Evolutionary conservation across 2,329 filamentous ascomycete genomes (phyloP), one percentile per base, ranked within the genome.

Genomic region (Myriosclerotinia curreyana): DNA sequence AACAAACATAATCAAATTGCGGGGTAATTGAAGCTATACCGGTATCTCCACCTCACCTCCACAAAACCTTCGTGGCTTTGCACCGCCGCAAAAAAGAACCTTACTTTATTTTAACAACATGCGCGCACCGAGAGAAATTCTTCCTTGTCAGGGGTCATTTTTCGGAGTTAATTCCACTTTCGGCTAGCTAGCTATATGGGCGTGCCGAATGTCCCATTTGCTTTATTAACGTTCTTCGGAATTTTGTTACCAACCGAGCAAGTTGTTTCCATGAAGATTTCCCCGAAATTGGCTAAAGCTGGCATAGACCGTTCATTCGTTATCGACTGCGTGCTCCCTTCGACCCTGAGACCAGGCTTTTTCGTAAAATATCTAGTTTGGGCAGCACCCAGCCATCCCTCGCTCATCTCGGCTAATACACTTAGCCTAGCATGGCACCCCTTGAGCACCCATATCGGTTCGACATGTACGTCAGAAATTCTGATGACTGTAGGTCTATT

Each of bases 291-390:
- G n/a, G n/a, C n/a, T n/a, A n/a, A n/a, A 44, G 9, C 28, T 31
- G 9, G 11, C n/a, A 48, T 48, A 5, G n/a, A 48, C 11, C 3
- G 5, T 25, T 17, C n/a, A 14, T 17, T 9, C 46, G 34, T 48
- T 17, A 36, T n/a, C 15, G 14, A 20, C 36, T 20, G 7, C 2
- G 7, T 36, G 22, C 28, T 48, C 17, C 22, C 34, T 31, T 34
- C 48, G 9, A n/a, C 20, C 36, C 40, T 7, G 34, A 40, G n/a
- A 28, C 25, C 36, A 60, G 46, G 22, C 46, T 53, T 52, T n/a
- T 28, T 48, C 54, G 46, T 52, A n/a, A 70, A 62, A 50, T 66
- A 71, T 53, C 69, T 64, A 66, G 68, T 68, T 64, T 71, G 70
- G n/a, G 61, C 66, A 17, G 64, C 66, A 60, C 66, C 66, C 51